phyloP scores from a whole-genome alignment of 805 yeast species.

The Lachancea fermentati region DNA sequence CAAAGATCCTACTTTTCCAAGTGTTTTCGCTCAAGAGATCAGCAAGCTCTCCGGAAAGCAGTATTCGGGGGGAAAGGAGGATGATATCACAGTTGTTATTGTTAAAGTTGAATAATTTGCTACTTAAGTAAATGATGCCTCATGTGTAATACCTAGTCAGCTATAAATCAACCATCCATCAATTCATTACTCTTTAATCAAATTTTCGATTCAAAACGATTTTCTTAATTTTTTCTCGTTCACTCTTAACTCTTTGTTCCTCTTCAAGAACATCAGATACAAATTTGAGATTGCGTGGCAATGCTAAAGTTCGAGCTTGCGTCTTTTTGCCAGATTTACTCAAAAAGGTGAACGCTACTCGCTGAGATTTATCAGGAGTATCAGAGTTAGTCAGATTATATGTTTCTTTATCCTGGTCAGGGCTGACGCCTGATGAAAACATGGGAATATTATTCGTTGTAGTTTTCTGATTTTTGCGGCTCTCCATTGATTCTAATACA shows the following conservation, averaged over 20 bases:
- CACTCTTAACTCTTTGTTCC: constrained; percentile 44
- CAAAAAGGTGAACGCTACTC: constrained; percentile 47
- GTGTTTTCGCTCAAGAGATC: constrained; percentile 81
- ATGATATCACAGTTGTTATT: constrained; percentile 82
- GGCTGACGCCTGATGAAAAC: constrained; percentile 11
- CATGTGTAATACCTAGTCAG: too few species aligned
- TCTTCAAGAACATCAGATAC: constrained; percentile 48
- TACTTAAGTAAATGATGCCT: background rate
- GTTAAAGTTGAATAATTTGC: constrained; percentile 47
- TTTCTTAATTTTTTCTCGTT: constrained; percentile 52
- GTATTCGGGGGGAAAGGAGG: constrained; percentile 90
- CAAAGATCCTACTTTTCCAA: constrained; percentile 65
- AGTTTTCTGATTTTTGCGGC: constrained; percentile 30
- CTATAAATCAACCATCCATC: background rate
- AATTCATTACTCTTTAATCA: constrained; percentile 20
- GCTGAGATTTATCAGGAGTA: constrained; percentile 12
- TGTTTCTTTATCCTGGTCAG: background rate
- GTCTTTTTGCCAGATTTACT: constrained; percentile 48
- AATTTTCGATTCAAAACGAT: constrained; percentile 41
- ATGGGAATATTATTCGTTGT: constrained; percentile 25
- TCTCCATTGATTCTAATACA: constrained; percentile 46
- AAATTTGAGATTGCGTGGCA: constrained; percentile 52
- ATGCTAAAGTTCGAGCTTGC: constrained; percentile 38
- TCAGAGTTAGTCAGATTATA: background rate
- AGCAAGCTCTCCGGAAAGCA: constrained; percentile 58